Evolutionary conservation across 2,329 filamentous ascomycete species (phyloP).

Genomic region (Geosmithia putterillii): DNA sequence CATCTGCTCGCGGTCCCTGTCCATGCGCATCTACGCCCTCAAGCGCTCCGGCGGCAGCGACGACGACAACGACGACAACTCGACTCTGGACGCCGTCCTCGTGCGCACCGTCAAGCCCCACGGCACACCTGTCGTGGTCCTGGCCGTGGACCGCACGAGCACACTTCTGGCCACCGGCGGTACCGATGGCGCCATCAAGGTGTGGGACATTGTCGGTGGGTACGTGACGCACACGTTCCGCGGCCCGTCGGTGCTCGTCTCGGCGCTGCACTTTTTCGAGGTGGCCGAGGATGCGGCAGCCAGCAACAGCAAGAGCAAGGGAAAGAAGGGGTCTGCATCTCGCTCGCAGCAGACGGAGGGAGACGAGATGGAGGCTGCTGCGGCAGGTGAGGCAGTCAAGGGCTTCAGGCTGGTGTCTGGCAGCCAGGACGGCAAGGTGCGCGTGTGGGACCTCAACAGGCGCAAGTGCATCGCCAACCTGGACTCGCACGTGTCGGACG

Average conservation of each 20-base stretch:
- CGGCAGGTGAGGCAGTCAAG: conserved; percentile 20
- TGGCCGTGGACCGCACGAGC: conserved; percentile 75
- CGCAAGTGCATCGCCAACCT: conserved; percentile 63
- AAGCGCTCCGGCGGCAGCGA: conserved; percentile 42
- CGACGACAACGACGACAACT: conserved; percentile 33
- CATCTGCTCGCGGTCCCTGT: conserved; percentile 86
- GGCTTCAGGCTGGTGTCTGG: conserved; percentile 78
- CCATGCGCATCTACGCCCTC: conserved; percentile 83
- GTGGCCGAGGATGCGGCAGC: conserved; percentile 34
- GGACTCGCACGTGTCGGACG: conserved; percentile 89
- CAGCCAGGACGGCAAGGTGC: conserved; percentile 85
- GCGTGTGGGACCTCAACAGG: conserved; percentile 85
- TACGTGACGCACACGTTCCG: conserved; percentile 93
- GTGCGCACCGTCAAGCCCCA: conserved; percentile 81
- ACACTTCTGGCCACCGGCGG: conserved; percentile 86
- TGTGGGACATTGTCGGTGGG: conserved; percentile 88
- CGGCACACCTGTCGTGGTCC: conserved; percentile 74
- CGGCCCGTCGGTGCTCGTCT: conserved; percentile 82
- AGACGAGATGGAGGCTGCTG: conserved; percentile 24
- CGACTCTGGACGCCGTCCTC: conserved; percentile 55
- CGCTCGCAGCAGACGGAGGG: conserved; percentile 25
- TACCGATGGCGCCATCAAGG: conserved; percentile 86
- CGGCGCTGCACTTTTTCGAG: conserved; percentile 86
- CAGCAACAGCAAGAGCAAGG: conserved; percentile 11
- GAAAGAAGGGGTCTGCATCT: conserved; percentile 17